Percentiles rank a stretch among this genome's conserved stretches.
Conservation (phyloP, 2,329 filamentous ascomycete species). For the Fusarium sororula region DNA sequence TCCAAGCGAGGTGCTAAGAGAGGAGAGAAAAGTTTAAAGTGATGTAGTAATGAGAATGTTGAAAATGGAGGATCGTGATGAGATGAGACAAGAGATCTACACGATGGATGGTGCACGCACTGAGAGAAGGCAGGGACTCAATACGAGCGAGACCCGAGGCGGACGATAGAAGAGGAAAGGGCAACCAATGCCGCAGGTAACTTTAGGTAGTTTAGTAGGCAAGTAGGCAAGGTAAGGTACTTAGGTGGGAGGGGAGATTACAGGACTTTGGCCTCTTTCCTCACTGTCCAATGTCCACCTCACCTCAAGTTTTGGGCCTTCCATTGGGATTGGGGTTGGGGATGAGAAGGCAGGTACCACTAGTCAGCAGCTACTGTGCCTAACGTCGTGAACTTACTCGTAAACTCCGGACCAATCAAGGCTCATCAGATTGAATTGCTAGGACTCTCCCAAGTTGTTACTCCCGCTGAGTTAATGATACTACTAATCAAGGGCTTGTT, state of each 20-base stretch:
- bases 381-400: not conserved
- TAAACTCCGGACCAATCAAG: conserved; percentile 10
- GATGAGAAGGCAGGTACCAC: conserved; percentile 4
- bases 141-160: conserved; percentile 25
- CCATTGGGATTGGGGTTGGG: not conserved
- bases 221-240: not conserved
- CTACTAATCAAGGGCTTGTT: not conserved
- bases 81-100: conserved; percentile 23
- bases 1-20: conserved; percentile 29
- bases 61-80: conserved; percentile 4
- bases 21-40: conserved; percentile 11
- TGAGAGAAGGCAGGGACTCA: not conserved
- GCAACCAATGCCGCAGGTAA: not conserved
- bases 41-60: not conserved
- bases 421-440: conserved; percentile 3
- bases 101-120: not conserved
- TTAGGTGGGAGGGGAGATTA: conserved; percentile 33
- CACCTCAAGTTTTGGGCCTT: not conserved
- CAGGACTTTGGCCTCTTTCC: conserved; percentile 31
- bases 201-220: not conserved
- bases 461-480: not conserved
- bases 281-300: not conserved
- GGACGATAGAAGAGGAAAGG: not conserved
- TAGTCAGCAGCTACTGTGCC: conserved; percentile 3
- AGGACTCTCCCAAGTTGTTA: not conserved